Evolutionary conservation across 768 basidiomycete species (phyloP), one percentile per base, ranked within the genome.

Genomic region (Boletus edulis): DNA sequence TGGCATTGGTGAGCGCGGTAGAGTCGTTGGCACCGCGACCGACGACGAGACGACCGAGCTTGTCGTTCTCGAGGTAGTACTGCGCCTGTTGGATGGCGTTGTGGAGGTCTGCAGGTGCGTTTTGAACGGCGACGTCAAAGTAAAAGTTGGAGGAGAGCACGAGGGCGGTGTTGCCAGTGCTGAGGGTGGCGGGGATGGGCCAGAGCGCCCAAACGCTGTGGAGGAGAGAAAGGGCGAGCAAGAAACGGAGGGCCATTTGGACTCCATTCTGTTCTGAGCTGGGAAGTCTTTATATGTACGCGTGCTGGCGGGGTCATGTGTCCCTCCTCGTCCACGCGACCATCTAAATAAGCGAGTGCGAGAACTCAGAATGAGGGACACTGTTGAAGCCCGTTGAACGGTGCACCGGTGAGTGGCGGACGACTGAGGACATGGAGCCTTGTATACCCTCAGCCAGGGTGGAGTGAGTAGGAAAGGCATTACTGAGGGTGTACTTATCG

Each of bases 21-120:
- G 60, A 58, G 53, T 77, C 73, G 40, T 62, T 66, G 15, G 67
- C 61, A 1, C 72, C 75, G 14, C 77, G 70, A 4, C 76, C 75
- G 27, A 77, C 69, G 56, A 76, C 72, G 31, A 79, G 72, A 39
- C 72, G 69, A 20, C 73, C 66, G 15, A 76, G 71, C 49, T 66
- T 67, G 59, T 78, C 77, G 29, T 65, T 69, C 11, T 57, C 39
- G 37, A 78, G 62, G 54, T 74, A 66, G n/a, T 54, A 62, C 44
- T 49, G 39, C 0, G 76, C 63, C 17, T 66, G 70, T 2, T 35
- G 12, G 5, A 76, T 64, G 5, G 77, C 77, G 3, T 67, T 63
- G 15, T 58, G 20, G 31, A 79, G 62, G 50, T 78, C 77, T 0
- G 0, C 0, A 0, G 77, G 77, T 0, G 72, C 62, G 27, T 37